phyloP scores from a whole-genome alignment of 306 rosid genomes.

The Trichosanthes cucumerina region DNA sequence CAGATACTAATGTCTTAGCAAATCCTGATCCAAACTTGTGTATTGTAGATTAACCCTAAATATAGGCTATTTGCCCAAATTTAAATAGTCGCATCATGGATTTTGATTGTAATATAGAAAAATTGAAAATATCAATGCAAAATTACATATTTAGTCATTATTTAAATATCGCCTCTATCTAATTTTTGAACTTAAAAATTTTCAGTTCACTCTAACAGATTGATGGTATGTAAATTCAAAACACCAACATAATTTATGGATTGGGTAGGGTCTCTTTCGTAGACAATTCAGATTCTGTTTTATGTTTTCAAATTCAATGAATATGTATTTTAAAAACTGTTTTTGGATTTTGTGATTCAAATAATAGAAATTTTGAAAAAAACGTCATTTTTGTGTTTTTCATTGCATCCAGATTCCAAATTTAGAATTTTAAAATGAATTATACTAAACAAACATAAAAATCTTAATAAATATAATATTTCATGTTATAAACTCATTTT shows the following conservation, averaged over 20 bases:
- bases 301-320: no score
- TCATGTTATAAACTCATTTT: no score
- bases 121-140: neutral
- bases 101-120: neutral
- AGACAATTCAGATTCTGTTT: no score
- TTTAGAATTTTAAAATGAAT: no score
- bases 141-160: neutral
- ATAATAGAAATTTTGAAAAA: no score
- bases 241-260: neutral
- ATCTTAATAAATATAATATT: no score
- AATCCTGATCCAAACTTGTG: neutral
- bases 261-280: no score
- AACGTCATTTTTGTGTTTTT: no score
- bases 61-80: neutral
- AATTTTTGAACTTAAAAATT: neutral
- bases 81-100: neutral
- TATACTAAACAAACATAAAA: no score
- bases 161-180: neutral
- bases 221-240: neutral
- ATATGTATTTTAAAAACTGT: no score
- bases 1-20: constrained; percentile 8
- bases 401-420: no score
- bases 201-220: neutral
- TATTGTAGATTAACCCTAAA: neutral
- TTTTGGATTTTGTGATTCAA: no score